phyloP scores from a whole-genome alignment of 805 yeast genomes.

The Spathaspora arborariae region DNA sequence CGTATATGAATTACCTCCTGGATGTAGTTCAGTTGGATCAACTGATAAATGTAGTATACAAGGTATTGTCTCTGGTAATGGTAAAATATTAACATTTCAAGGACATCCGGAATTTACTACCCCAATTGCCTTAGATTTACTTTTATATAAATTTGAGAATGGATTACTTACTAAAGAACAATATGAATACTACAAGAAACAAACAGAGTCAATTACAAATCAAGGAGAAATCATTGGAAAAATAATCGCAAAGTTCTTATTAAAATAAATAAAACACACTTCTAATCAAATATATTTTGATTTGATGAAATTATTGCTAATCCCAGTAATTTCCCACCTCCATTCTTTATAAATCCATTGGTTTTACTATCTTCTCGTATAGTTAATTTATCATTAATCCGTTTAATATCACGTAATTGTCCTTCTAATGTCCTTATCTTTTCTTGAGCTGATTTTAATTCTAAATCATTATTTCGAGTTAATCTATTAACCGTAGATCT shows the following conservation, averaged over 20 bases:
- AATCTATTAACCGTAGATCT: slow-evolving; percentile 37
- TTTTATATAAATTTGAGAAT: slow-evolving; percentile 14
- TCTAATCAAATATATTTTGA: slow-evolving; percentile 19
- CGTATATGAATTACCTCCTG: slow-evolving; percentile 39
- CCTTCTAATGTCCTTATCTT: slow-evolving; percentile 29
- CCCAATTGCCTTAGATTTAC: slow-evolving; percentile 24
- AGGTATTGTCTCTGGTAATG: slow-evolving; percentile 51
- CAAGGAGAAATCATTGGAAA: slow-evolving; percentile 38
- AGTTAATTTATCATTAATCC: slow-evolving; percentile 32
- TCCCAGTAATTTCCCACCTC: slow-evolving; percentile 39
- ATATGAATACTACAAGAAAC: slow-evolving; percentile 24
- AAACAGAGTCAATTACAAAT: slow-evolving; percentile 29
- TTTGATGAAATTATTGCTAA: slow-evolving; percentile 34
- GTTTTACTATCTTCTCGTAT: slow-evolving; percentile 14
- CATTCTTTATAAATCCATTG: background rate
- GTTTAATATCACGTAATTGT: slow-evolving; percentile 25
- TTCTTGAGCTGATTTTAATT: slow-evolving; percentile 32
- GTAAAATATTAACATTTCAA: slow-evolving; percentile 65
- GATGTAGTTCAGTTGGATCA: slow-evolving; percentile 44
- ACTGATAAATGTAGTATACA: slow-evolving; percentile 58
- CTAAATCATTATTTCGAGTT: slow-evolving; percentile 32
- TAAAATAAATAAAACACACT: slow-evolving; percentile 3
- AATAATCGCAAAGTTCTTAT: slow-evolving; percentile 21
- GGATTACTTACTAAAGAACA: slow-evolving; percentile 21
- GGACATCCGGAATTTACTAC: slow-evolving; percentile 84